Evolutionary conservation across 495 filamentous ascomycete species (phyloP).

Genomic region (Pyrenula massariospora): DNA sequence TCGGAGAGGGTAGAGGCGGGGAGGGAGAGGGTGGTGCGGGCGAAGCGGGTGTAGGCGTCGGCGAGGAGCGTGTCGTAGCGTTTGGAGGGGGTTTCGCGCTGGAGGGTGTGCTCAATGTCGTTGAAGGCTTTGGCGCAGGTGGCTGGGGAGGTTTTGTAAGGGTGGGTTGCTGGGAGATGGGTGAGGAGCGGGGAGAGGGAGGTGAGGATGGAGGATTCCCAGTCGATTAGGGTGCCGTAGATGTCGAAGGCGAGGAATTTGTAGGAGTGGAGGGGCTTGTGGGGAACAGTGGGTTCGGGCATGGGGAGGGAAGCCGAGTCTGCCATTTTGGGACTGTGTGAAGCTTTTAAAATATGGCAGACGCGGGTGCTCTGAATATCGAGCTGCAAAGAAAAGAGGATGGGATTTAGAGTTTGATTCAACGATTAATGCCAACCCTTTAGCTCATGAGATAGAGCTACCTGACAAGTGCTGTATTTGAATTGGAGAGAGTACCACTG

Average conservation of each 20-base stretch:
- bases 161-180: constrained; percentile 25
- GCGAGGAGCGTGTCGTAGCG: constrained; percentile 47
- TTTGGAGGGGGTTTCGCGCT: constrained; percentile 35
- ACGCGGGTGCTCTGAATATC: too few relatives aligned
- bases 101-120: constrained; percentile 29
- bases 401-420: too few relatives aligned
- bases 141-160: constrained; percentile 22
- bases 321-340: not conserved
- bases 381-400: too few relatives aligned
- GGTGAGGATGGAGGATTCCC: constrained; percentile 40
- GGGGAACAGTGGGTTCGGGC: not conserved
- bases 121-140: constrained; percentile 19
- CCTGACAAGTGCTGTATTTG: too few relatives aligned
- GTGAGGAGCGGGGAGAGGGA: constrained; percentile 30
- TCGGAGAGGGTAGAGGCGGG: constrained; percentile 20
- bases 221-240: constrained; percentile 76
- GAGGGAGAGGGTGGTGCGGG: constrained; percentile 16
- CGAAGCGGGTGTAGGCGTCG: constrained; percentile 34
- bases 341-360: too few relatives aligned
- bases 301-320: not conserved
- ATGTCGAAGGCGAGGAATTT: constrained; percentile 59
- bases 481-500: too few relatives aligned
- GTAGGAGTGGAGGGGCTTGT: not conserved
- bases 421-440: too few relatives aligned
- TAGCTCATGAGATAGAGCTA: too few relatives aligned